Conservation (phyloP, 805 yeast genomes). For the Kockiozyma suomiensis region DNA sequence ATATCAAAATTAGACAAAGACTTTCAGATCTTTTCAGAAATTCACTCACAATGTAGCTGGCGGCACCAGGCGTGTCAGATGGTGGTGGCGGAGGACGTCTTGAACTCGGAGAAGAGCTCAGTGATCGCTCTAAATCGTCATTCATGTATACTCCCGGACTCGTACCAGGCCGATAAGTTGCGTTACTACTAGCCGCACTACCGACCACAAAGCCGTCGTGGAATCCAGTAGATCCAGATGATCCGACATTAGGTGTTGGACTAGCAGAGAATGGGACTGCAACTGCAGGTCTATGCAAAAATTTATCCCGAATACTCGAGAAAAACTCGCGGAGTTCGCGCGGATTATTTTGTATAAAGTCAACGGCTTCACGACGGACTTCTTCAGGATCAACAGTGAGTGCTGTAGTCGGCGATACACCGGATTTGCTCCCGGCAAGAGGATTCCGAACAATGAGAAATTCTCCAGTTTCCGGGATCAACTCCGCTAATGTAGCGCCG, state of each 20-base stretch:
- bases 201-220: conserved; percentile 7
- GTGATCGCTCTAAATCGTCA: conserved; percentile 16
- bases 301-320: conserved; percentile 15
- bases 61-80: conserved; percentile 30
- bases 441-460: conserved; percentile 30
- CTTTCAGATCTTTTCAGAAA: background rate
- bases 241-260: conserved; percentile 18
- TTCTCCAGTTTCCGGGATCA: conserved; percentile 30
- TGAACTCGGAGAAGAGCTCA: conserved; percentile 22
- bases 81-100: conserved; percentile 32
- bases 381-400: conserved; percentile 21
- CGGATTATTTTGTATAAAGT: conserved; percentile 25
- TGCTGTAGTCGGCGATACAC: background rate
- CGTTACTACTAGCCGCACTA: conserved; percentile 11
- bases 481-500: conserved; percentile 77
- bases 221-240: conserved; percentile 1
- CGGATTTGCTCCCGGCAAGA: conserved; percentile 19
- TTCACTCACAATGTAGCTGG: conserved; percentile 25
- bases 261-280: conserved; percentile 33
- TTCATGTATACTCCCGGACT: conserved; percentile 1
- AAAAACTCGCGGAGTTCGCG: conserved; percentile 22
- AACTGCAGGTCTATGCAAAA: conserved; percentile 29
- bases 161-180: conserved; percentile 5
- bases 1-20: background rate
- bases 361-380: conserved; percentile 27